These are phyloP conservation scores for Termitomyces titanicus DNA, from an alignment of 768 basidiomycete genomes.

Conservation along the genomic window DNA sequence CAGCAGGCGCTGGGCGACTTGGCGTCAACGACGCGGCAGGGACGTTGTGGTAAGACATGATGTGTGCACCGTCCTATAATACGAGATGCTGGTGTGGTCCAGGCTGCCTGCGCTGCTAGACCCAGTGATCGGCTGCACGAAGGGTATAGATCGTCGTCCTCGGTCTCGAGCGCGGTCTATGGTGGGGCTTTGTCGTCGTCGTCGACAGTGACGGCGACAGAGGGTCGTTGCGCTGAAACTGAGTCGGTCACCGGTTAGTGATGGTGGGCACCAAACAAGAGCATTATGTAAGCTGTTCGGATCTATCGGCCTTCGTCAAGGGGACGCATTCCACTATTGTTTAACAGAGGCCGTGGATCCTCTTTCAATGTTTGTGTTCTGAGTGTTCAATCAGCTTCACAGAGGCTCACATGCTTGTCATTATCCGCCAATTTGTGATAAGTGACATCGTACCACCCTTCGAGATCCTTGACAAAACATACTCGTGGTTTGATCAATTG, in stretches of 20 bases:
- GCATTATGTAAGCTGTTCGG: slow-evolving; percentile 14
- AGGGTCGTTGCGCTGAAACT: slow-evolving; percentile 10
- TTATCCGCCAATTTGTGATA: no score
- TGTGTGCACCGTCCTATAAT: not conserved
- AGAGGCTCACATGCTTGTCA: not conserved
- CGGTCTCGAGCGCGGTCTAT: not conserved
- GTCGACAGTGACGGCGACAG: slow-evolving; percentile 9
- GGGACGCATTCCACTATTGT: not conserved
- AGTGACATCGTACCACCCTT: no score
- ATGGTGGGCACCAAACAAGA: slow-evolving; percentile 13
- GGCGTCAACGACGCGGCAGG: slow-evolving; percentile 64
- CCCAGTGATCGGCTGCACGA: not conserved
- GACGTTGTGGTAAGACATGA: slow-evolving; percentile 37
- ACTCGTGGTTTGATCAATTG: no score
- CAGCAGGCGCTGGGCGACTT: slow-evolving; percentile 73
- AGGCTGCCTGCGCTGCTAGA: slow-evolving; percentile 5
- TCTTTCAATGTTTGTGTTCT: no score
- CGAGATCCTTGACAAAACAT: no score
- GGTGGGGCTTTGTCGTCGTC: slow-evolving; percentile 8
- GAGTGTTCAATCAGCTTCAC: no score
- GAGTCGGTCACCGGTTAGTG: slow-evolving; percentile 2
- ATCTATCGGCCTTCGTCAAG: slow-evolving; percentile 21
- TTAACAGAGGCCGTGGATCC: no score
- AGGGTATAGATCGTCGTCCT: slow-evolving; percentile 7
- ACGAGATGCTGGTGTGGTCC: slow-evolving; percentile 1